These are phyloP conservation scores for Ophiobolus disseminans DNA, from an alignment of 2,329 filamentous ascomycete species.

Conservation along the genomic window DNA sequence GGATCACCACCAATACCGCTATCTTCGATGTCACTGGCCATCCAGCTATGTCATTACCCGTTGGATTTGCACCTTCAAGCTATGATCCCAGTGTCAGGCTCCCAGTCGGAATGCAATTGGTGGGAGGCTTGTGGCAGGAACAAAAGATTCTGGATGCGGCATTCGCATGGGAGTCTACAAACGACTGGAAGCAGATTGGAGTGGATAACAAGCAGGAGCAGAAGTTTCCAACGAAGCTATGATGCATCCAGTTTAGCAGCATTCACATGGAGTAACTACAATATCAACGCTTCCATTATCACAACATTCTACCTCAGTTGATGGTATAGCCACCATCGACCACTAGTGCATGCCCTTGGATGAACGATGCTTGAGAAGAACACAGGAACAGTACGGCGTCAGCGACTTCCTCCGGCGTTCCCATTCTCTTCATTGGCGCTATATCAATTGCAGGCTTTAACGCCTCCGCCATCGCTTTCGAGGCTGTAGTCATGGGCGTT, in stretches of 20 bases:
- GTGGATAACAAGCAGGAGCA: not conserved
- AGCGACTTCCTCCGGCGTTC: conserved; percentile 60
- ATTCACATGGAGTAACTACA: not conserved
- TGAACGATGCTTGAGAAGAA: conserved; percentile 61
- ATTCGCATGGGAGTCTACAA: conserved; percentile 37
- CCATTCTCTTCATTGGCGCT: conserved; percentile 59
- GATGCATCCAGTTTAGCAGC: not conserved
- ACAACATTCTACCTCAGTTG: conserved; percentile 18
- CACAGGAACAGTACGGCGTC: conserved; percentile 61
- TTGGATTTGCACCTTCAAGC: conserved; percentile 32
- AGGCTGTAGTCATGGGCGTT: conserved; percentile 48
- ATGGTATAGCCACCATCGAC: conserved; percentile 54
- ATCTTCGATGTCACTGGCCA: conserved; percentile 42
- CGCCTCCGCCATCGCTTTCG: conserved; percentile 39
- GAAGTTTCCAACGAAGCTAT: conserved; percentile 22
- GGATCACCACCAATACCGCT: conserved; percentile 37
- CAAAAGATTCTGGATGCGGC: conserved; percentile 37
- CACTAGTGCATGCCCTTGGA: conserved; percentile 58
- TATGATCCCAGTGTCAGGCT: conserved; percentile 33
- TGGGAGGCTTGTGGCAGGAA: conserved; percentile 49
- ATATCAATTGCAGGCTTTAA: conserved; percentile 50
- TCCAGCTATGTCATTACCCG: conserved; percentile 38
- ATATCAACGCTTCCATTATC: not conserved
- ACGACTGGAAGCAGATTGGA: conserved; percentile 32
- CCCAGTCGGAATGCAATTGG: conserved; percentile 51